Percentiles rank a stretch among this genome's conserved stretches.
These are phyloP conservation scores for Entomophthora muscae DNA, from an alignment of 371 early-diverging fungal species.

Conservation along the genomic window DNA sequence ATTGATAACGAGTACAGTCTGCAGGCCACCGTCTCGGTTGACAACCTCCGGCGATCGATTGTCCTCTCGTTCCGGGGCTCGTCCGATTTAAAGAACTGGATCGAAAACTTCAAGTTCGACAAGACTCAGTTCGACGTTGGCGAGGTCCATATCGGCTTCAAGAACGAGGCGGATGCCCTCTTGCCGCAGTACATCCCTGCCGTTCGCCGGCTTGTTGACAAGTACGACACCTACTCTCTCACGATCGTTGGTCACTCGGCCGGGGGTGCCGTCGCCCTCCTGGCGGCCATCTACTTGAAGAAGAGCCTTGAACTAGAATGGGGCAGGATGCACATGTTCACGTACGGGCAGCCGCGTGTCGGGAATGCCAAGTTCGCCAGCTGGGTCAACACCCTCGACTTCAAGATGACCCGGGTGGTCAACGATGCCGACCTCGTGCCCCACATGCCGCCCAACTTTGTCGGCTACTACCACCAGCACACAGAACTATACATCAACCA, in stretches of 20 bases:
- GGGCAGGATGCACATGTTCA: conserved; percentile 6
- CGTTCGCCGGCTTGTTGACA: background rate
- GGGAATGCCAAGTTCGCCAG: conserved; percentile 25
- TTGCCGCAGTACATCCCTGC: background rate
- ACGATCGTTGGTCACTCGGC: conserved; percentile 10
- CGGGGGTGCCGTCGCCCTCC: conserved; percentile 9
- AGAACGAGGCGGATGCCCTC: conserved; percentile 2
- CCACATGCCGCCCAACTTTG: conserved; percentile 25
- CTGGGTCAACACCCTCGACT: conserved; percentile 16
- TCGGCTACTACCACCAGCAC: conserved; percentile 23
- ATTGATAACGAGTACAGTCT: background rate
- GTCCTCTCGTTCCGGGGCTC: conserved; percentile 8
- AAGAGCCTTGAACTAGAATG: background rate
- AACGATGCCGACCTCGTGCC: conserved; percentile 28
- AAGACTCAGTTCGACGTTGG: background rate
- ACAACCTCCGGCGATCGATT: background rate
- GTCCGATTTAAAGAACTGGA: conserved; percentile 1
- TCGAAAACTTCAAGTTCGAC: conserved; percentile 1
- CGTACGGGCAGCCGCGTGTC: conserved; percentile 25
- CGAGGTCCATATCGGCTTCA: conserved; percentile 6
- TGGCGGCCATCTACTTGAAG: background rate
- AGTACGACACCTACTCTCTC: conserved; percentile 8
- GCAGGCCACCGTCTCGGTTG: background rate
- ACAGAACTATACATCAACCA: conserved; percentile 24
- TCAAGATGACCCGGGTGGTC: conserved; percentile 20